These are phyloP conservation scores for Musa itinerans DNA, from an alignment of 176 grass and related monocot species.

Conservation along the genomic window DNA sequence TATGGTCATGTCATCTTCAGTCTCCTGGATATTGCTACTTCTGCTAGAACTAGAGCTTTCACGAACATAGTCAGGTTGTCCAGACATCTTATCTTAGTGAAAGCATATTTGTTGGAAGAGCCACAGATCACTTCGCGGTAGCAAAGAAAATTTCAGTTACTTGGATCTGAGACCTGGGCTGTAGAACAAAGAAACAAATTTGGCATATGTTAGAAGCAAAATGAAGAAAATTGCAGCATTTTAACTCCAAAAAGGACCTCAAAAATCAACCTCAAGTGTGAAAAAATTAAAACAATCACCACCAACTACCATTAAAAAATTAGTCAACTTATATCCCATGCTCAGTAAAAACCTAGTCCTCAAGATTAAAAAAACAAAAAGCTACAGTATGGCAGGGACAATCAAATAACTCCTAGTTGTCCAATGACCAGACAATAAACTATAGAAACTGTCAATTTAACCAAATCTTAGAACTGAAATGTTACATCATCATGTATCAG, in stretches of 20 bases:
- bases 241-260: background rate
- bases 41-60: slow-evolving; percentile 94
- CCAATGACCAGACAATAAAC: too few species aligned
- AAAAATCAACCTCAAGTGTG: background rate
- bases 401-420: too few species aligned
- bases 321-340: too few species aligned
- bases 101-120: slow-evolving; percentile 18
- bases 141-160: background rate
- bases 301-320: too few species aligned
- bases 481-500: too few species aligned
- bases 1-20: slow-evolving; percentile 66
- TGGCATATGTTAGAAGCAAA: background rate
- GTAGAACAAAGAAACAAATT: background rate
- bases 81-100: slow-evolving; percentile 54
- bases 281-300: background rate
- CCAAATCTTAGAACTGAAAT: too few species aligned
- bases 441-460: too few species aligned
- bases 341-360: too few species aligned
- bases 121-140: background rate
- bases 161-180: background rate
- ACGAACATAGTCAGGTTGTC: slow-evolving; percentile 53
- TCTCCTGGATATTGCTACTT: slow-evolving; percentile 66
- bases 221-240: background rate
- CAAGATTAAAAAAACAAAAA: too few species aligned
- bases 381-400: too few species aligned